These are phyloP conservation scores for Paralagenidium karlingii DNA, from an alignment of 352 stramenopile genomes.

Conservation along the genomic window DNA sequence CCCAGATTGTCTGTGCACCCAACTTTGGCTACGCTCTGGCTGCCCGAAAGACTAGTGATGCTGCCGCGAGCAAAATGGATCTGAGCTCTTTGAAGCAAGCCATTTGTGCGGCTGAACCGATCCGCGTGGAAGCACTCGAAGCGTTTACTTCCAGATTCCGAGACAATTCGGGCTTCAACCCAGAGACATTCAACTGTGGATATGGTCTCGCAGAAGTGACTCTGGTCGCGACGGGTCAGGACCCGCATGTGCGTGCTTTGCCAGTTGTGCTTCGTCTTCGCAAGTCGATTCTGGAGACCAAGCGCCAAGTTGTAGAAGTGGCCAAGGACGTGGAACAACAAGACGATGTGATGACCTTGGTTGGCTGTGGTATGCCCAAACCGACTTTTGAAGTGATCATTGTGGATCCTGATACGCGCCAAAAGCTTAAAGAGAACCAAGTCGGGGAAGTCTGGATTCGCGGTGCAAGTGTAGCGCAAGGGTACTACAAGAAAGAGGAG, in stretches of 20 bases:
- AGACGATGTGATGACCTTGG: constrained; percentile 28
- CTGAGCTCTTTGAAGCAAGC: constrained; percentile 52
- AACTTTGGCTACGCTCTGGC: constrained; percentile 74
- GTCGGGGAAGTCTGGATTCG: constrained; percentile 91
- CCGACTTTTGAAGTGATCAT: constrained; percentile 56
- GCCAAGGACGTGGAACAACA: constrained; percentile 15
- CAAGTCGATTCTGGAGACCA: constrained; percentile 47
- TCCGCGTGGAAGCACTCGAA: constrained; percentile 61
- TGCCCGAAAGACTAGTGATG: constrained; percentile 61
- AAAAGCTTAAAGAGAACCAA: constrained; percentile 26
- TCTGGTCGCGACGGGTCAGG: constrained; percentile 60
- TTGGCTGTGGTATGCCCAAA: constrained; percentile 75
- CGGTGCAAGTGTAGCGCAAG: constrained; percentile 54
- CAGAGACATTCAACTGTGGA: constrained; percentile 66
- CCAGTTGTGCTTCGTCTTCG: constrained; percentile 52
- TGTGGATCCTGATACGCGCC: constrained; percentile 46
- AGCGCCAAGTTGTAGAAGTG: constrained; percentile 24
- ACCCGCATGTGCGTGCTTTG: constrained; percentile 25
- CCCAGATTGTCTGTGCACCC: constrained; percentile 59
- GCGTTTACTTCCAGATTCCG: constrained; percentile 60
- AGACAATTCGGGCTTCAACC: constrained; percentile 32
- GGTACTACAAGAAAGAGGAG: constrained; percentile 62
- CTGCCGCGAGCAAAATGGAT: constrained; percentile 41
- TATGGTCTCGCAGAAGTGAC: constrained; percentile 78
- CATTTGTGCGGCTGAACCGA: constrained; percentile 72